phyloP scores from a whole-genome alignment of 2,329 filamentous ascomycete species.

The Neofusicoccum ribis region DNA sequence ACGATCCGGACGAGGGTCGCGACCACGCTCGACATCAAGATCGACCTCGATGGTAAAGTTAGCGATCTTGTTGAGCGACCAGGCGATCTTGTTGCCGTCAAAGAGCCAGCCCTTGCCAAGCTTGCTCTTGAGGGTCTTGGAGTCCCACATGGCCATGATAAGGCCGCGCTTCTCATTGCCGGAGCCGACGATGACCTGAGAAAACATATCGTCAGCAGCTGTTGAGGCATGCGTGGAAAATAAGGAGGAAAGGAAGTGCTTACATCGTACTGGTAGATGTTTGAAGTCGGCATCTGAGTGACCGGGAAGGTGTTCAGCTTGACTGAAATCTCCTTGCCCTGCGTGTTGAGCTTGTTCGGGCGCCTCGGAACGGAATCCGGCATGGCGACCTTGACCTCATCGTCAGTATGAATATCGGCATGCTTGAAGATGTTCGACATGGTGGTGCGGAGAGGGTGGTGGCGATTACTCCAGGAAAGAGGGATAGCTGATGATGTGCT shows the following conservation, averaged over 20 bases:
- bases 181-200: constrained; percentile 66
- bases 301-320: constrained; percentile 77
- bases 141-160: constrained; percentile 75
- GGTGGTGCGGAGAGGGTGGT: neutral
- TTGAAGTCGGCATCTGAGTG: constrained; percentile 56
- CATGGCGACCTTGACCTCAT: constrained; percentile 26
- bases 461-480: neutral
- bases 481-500: neutral
- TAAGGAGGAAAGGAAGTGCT: constrained; percentile 39
- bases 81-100: constrained; percentile 83
- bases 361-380: constrained; percentile 34
- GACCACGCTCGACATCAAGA: constrained; percentile 65
- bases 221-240: constrained; percentile 14
- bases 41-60: constrained; percentile 59
- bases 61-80: constrained; percentile 49
- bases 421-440: neutral
- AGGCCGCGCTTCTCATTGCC: constrained; percentile 65
- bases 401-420: neutral
- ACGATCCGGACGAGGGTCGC: constrained; percentile 26
- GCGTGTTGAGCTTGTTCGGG: constrained; percentile 38
- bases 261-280: constrained; percentile 84
- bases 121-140: constrained; percentile 56
- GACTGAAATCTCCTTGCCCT: constrained; percentile 42
- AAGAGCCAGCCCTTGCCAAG: constrained; percentile 67
- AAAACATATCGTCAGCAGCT: constrained; percentile 8